Percentiles rank a stretch among this genome's conserved stretches.
Conservation (phyloP, 805 yeast genomes). For the Scheffersomyces ergatensis region DNA sequence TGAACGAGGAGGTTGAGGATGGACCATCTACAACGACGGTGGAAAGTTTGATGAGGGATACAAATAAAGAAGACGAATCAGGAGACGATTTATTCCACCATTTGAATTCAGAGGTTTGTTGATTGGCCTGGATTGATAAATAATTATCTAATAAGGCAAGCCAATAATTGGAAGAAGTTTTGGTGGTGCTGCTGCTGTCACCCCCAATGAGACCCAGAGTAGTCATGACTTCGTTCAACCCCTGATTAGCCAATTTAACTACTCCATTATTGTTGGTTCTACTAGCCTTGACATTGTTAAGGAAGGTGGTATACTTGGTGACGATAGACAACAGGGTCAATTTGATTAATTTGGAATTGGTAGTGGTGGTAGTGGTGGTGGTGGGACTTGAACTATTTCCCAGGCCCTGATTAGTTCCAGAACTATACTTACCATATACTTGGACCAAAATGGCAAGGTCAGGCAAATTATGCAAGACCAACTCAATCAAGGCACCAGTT, state of each 20-base stretch:
- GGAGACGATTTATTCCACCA: slow-evolving; percentile 68
- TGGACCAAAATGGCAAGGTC: slow-evolving; percentile 45
- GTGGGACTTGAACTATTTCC: too few species aligned
- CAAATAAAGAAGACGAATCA: slow-evolving; percentile 58
- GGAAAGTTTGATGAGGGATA: slow-evolving; percentile 56
- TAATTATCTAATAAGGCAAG: slow-evolving; percentile 57
- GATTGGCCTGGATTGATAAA: slow-evolving; percentile 54
- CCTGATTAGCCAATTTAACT: slow-evolving; percentile 14
- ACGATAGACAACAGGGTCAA: slow-evolving; percentile 47
- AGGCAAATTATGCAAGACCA: slow-evolving; percentile 42
- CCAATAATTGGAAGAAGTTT: slow-evolving; percentile 44
- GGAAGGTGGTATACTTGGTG: slow-evolving; percentile 34
- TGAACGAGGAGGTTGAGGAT: slow-evolving; percentile 12
- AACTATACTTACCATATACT: slow-evolving; percentile 41
- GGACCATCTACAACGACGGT: not conserved
- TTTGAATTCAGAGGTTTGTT: slow-evolving; percentile 47
- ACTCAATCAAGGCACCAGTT: slow-evolving; percentile 24
- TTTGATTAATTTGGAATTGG: slow-evolving; percentile 35
- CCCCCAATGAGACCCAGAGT: too few species aligned
- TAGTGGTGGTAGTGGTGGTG: too few species aligned
- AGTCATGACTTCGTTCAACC: slow-evolving; percentile 8
- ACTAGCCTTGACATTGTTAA: slow-evolving; percentile 16
- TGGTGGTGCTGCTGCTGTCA: too few species aligned
- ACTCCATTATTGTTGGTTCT: too few species aligned
- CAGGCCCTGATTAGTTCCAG: too few species aligned